Percentiles rank a stretch among this genome's conserved stretches.
Conservation (phyloP, 345 rosid species). For the Erucastrum elatum region DNA sequence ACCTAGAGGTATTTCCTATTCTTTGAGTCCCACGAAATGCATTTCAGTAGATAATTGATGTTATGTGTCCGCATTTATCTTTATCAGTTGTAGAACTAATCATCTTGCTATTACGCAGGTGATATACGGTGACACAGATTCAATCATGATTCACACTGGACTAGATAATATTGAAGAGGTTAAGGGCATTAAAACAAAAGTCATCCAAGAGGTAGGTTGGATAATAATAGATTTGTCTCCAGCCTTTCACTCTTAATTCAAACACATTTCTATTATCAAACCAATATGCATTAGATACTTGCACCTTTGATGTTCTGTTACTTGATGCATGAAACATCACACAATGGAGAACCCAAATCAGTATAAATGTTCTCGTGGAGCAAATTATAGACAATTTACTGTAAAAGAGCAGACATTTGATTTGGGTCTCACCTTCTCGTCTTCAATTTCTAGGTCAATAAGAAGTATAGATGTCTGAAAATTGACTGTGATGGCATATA, state of each 20-base stretch:
- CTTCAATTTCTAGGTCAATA: constrained; percentile 70
- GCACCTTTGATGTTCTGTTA: constrained; percentile 2
- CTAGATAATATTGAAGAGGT: constrained; percentile 80
- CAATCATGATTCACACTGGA: constrained; percentile 96
- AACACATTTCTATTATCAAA: background rate
- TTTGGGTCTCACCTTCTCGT: constrained; percentile 29
- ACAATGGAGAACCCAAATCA: background rate
- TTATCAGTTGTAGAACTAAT: constrained; percentile 22
- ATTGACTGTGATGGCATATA: constrained; percentile 95
- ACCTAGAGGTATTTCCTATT: constrained; percentile 66
- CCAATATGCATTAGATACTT: background rate
- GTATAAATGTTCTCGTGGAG: constrained; percentile 8
- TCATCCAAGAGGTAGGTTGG: constrained; percentile 80
- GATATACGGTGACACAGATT: constrained; percentile 96
- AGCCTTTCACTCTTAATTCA: background rate
- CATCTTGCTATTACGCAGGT: constrained; percentile 60
- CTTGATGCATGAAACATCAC: constrained; percentile 11
- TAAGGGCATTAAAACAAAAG: constrained; percentile 77
- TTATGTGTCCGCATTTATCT: constrained; percentile 18
- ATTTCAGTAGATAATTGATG: constrained; percentile 19
- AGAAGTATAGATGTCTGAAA: constrained; percentile 85
- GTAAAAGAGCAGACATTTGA: constrained; percentile 3
- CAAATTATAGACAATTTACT: background rate
- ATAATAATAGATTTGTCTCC: constrained; percentile 13
- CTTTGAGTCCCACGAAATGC: constrained; percentile 25